Base-by-base conservation (phyloP, 139 green algal genomes). In the Nannochloris sp. region DNA sequence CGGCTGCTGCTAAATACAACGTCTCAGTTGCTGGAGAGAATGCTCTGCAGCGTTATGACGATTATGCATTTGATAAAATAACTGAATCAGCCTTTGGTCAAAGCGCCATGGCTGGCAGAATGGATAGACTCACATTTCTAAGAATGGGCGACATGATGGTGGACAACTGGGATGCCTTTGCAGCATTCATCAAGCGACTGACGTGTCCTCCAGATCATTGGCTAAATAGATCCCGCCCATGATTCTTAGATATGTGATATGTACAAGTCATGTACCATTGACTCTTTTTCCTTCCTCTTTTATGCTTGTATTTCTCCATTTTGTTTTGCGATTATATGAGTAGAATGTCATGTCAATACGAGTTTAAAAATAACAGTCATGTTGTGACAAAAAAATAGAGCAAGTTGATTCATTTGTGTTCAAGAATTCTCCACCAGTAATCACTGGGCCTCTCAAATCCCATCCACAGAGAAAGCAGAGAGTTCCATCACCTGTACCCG, bases 21-120 rank as follows among this genome's bases (percentile, higher is more conserved):
- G 81, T 97, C 25, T 83, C 84, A 2, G 64, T 98, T 55, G 76
- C 83, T 15, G 91, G 93, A 48, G 92, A 98, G 75, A 98, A 98
- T 68, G 92, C 92, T 25, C 74, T 98, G 72, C 91, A 95, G 80
- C 82, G 91, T 37, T 98, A 96, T 71, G 91, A 97, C 73, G 72
- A 86, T 48, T 80, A 88, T 56, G 91, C 88, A 0, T 94, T 97
- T 75, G 83, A 94, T 60, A 82, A 86, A 50, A 97, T 97, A 40
- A 77, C 85, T 5, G 85, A 95, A 60, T 87, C 71, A 1, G 91
- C 91, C 1, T 92, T 96, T 74, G 89, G 89, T 0, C 81, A 80
- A 43, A 89, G 60, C 31, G 88, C 82, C 9, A 77, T 85, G 7
- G 78, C 82, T 6, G 86, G 88, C 25, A 68, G 83, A 29, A 74